A percentile compares a stretch with the other conserved stretches of the same genome.
These are phyloP conservation scores for Cicer pinnatifidum DNA, from an alignment of 306 rosid genomes.

Conservation along the genomic window DNA sequence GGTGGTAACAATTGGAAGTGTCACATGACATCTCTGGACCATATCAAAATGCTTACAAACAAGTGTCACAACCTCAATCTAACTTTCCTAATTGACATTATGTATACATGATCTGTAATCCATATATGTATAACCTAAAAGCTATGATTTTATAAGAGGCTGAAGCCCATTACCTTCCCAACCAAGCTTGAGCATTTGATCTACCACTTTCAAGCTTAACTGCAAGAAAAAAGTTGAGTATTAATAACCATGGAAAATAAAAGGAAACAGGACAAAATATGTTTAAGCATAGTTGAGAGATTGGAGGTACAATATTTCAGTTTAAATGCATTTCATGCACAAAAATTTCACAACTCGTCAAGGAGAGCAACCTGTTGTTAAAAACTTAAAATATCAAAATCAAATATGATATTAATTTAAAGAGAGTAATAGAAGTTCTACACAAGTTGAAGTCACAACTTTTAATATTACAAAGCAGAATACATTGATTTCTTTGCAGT, in stretches of 20 bases:
- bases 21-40: slow-evolving; percentile 49
- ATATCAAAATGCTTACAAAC: slow-evolving; percentile 45
- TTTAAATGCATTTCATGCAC: slow-evolving; percentile 33
- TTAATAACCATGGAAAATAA: slow-evolving; percentile 38
- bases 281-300: slow-evolving; percentile 7
- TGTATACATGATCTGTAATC: slow-evolving; percentile 47
- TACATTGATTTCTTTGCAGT: too few species aligned
- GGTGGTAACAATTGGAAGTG: slow-evolving; percentile 47
- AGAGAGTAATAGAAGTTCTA: slow-evolving; percentile 21
- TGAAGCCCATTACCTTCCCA: slow-evolving; percentile 98
- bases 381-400: slow-evolving; percentile 1
- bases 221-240: slow-evolving; percentile 53
- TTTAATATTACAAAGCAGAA: too few species aligned
- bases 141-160: slow-evolving; percentile 82
- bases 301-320: slow-evolving; percentile 28
- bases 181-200: slow-evolving; percentile 98
- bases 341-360: neutral
- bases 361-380: neutral
- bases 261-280: slow-evolving; percentile 28
- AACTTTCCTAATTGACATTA: slow-evolving; percentile 48
- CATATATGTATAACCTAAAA: slow-evolving; percentile 55
- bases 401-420: neutral
- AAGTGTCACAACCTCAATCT: slow-evolving; percentile 46
- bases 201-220: slow-evolving; percentile 98
- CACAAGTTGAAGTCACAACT: slow-evolving; percentile 1